A percentile compares a stretch with the other conserved stretches of the same genome.
Evolutionary conservation across 2,329 filamentous ascomycete genomes (phyloP).

Genomic region (Bipolaris bicolor): DNA sequence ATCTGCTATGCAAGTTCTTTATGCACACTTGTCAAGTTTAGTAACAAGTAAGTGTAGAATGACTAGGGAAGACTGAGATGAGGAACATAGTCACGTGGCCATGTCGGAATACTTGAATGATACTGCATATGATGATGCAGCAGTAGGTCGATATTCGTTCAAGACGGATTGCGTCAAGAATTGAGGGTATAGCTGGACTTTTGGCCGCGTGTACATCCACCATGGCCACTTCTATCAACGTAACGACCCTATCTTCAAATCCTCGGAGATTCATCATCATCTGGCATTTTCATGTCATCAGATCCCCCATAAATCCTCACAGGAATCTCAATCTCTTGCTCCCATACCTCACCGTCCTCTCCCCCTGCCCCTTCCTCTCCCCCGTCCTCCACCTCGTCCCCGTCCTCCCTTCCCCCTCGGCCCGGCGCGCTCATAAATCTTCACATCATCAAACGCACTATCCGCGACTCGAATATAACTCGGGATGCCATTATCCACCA

Average conservation of each 20-base stretch:
- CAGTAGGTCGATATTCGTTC: not conserved
- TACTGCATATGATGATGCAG: not conserved
- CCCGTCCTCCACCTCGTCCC: conserved; percentile 51
- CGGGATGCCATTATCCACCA: conserved; percentile 88
- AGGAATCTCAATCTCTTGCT: not conserved
- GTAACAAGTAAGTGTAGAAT: too few species aligned
- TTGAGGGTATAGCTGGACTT: not conserved
- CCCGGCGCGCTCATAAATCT: conserved; percentile 63
- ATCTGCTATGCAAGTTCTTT: not conserved
- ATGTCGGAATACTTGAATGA: too few species aligned
- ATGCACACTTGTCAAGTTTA: not conserved
- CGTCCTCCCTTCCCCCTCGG: conserved; percentile 46
- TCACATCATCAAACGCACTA: conserved; percentile 75
- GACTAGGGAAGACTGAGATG: too few species aligned
- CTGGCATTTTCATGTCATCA: not conserved
- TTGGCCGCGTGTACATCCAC: not conserved
- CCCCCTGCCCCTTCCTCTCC: conserved; percentile 42
- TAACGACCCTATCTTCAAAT: not conserved
- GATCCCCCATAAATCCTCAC: not conserved
- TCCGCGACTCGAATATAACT: conserved; percentile 86
- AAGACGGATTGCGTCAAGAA: too few species aligned
- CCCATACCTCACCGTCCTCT: conserved; percentile 15
- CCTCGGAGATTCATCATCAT: not conserved
- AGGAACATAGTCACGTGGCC: too few species aligned
- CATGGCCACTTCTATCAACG: not conserved